Evolutionary conservation across 352 stramenopile genomes (phyloP), one percentile per base, ranked within the genome.

Genomic region (Globisporangium spinosum): DNA sequence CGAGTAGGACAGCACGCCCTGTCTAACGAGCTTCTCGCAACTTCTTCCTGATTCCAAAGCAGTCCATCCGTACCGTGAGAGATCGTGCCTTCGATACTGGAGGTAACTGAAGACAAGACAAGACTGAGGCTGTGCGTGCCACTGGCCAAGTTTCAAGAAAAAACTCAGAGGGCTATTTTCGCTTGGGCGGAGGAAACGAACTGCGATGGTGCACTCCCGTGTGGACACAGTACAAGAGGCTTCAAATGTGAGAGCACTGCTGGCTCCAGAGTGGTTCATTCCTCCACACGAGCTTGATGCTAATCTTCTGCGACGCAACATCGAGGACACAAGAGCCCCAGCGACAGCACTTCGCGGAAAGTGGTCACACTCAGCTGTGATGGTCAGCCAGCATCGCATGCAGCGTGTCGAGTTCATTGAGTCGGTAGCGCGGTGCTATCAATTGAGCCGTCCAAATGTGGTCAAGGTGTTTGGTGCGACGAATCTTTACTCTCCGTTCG

Each of bases 401-500:
- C 38, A 5, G 38, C 38, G 38, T 13, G 60, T 35, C 9, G 17
- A 1, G 43, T 65, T 65, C 29, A 10, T 25, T 29, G 45, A 17
- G 1, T 25, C 4, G 2, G 43, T 58, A 3, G n/a, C 22, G 5
- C 40, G 0, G 15, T 65, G 60, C 27, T 43, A 80, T 95, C 51
- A 85, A 73, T 29, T 77, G 25, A 69, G 62, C 1, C 68, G 72
- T 56, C 71, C 71, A 4, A 67, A 77, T 22, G 56, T 76, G 29
- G 43, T 63, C 9, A 58, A 66, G 12, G 40, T 76, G 1, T 72
- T 67, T 47, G 71, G 71, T 7, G 71, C 63, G 4, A 73, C 62
- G 6, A 62, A 76, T 22, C 62, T 76, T 4, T 49, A 43, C 1
- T 15, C 25, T 10, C 40, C 29, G 3, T 65, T 64, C 43, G 17